Base-by-base conservation (phyloP, 1,284 basidiomycete genomes). In the Paramarasmius palmivorus region DNA sequence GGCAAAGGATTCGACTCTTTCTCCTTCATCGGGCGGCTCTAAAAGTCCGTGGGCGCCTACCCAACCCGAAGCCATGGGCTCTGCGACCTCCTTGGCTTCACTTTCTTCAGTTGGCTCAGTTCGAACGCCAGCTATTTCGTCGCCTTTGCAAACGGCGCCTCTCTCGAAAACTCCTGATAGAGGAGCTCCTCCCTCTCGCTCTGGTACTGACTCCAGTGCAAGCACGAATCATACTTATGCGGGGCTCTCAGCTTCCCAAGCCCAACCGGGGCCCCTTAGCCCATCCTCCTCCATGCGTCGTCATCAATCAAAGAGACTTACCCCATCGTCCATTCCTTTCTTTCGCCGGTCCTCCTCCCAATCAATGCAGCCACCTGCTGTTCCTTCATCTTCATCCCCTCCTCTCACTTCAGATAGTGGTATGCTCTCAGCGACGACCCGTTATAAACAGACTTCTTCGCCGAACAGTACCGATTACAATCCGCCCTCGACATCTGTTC, bases 251-350 rank as follows among this genome's bases (percentile, higher is more conserved):
- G 73, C 79, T 23, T 73, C 79, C 38, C 68, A 68, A 25, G 58
- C 67, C 41, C 67, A 68, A 17, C 59, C 67, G 35, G 81, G 75
- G n/a, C 84, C 88, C 23, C 76, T 88, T 9, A 90, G 87, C 61
- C 88, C 88, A 25, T 74, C 82, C 17, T 77, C 83, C 12, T 89
- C 86, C 19, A 66, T 86, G 42, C 81, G 83, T 50, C 81, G 86
- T 41, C 79, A 81, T 39, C 82, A 83, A 49, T 86, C 84, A 12
- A 91, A 86, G 65, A 84, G 94, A 47, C 82, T 95, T 46, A 96
- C 95, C 0, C 95, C 95, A 0, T 95, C 93, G 14, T 92, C 93
- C 7, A 97, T 98, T 59, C 95, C 95, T 1, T 98, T 98, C 73
- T 97, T 97, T 77, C 83, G 93, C 38, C 88, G 95, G 17, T 92